Base-by-base conservation (phyloP, 371 early-diverging fungal species). In the Mucor irregularis region DNA sequence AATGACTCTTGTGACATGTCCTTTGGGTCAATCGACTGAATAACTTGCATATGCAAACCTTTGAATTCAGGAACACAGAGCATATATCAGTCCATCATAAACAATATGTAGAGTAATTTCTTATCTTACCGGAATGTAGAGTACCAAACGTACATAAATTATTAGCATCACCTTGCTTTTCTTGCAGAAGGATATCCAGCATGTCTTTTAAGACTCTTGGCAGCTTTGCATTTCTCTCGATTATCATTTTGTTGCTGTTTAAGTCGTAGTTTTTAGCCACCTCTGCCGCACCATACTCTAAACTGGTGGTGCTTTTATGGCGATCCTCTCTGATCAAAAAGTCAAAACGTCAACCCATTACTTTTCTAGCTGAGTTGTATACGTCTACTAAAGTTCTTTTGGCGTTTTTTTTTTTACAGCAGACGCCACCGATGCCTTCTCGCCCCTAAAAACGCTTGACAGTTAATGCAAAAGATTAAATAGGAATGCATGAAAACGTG, bases 401-500 rank as follows among this genome's bases (percentile, higher is more conserved):
- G 61, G 37, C 43, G 49, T 53, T 60, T 60, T 60, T n/a, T n/a
- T 61, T 60, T 53, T 60, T 53, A 53, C 44, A 53, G 53, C 49
- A 60, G 61, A 53, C 49, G 49, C 54, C 54, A 60, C 37, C 44
- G 54, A 60, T 53, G 54, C 53, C 44, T 37, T 49, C 44, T 60
- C 54, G 25, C 49, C 61, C 53, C 61, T 53, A 60, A 53, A 49
- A 53, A 60, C 49, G 49, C 54, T 60, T 53, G 53, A 53, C 54
- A 49, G 21, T 60, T 44, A 53, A 53, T 60, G 49, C 49, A 60
- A 60, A 52, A 60, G 49, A 53, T 60, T 60, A 53, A 60, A 60
- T 49, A 40, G 43, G 49, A 53, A 60, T 53, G 61, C 49, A 60
- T 43, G 29, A 52, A 52, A 52, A 59, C 16, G 48, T 47, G 53